Percentiles rank a stretch among this genome's conserved stretches.
These are phyloP conservation scores for Fusarium tricinctum DNA, from an alignment of 2,329 filamentous ascomycete genomes.

Conservation along the genomic window DNA sequence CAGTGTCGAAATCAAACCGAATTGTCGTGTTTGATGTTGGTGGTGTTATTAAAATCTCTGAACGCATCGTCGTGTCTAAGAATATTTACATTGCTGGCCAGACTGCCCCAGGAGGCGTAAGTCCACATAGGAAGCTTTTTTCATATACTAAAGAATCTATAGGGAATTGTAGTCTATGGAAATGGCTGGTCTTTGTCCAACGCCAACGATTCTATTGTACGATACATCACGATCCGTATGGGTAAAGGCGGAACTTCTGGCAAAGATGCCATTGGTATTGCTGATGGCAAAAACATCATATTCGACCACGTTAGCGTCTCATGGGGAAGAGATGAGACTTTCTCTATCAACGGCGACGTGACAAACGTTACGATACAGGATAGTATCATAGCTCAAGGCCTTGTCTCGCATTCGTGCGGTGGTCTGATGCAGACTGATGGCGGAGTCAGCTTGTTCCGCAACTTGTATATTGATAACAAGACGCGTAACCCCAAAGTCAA, in stretches of 20 bases:
- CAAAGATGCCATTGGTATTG: conserved; percentile 68
- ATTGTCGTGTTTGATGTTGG: conserved; percentile 64
- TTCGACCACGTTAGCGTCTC: conserved; percentile 68
- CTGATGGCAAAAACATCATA: conserved; percentile 66
- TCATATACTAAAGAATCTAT: not conserved
- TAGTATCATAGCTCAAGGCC: conserved; percentile 67
- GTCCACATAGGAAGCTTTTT: conserved; percentile 25
- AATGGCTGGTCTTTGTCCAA: conserved; percentile 67
- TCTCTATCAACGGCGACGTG: conserved; percentile 63
- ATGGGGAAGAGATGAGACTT: conserved; percentile 70
- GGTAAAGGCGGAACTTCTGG: conserved; percentile 64
- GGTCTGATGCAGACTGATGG: conserved; percentile 65
- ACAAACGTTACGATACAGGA: conserved; percentile 66
- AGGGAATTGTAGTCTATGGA: conserved; percentile 66
- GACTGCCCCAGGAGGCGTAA: conserved; percentile 63
- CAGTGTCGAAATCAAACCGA: conserved; percentile 58
- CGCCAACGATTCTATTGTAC: conserved; percentile 66
- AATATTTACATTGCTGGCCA: conserved; percentile 64
- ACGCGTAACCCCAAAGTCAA: conserved; percentile 71
- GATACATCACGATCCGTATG: conserved; percentile 69
- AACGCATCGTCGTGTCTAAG: conserved; percentile 59
- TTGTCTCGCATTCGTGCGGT: conserved; percentile 67
- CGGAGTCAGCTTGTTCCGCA: conserved; percentile 65
- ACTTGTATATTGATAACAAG: conserved; percentile 70
- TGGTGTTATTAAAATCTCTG: conserved; percentile 62